Evolutionary conservation across 345 rosid species (phyloP).

Genomic region (Eucalyptus shirleyi): DNA sequence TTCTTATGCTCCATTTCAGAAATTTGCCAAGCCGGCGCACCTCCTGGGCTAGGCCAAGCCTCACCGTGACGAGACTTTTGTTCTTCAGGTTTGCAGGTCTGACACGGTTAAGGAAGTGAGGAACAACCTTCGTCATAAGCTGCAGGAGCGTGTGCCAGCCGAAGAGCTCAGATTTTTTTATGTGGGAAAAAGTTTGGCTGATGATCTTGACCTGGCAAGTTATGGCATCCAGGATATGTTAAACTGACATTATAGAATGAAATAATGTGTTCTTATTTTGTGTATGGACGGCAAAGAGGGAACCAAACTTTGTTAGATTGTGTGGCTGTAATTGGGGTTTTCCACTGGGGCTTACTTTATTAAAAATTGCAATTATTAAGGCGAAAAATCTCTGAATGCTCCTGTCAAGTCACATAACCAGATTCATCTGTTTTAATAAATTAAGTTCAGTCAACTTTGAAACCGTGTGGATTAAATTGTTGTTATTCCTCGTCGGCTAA

Average conservation of each 20-base stretch:
- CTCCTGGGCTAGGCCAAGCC: no score
- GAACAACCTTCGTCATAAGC: neutral
- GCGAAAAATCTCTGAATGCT: neutral
- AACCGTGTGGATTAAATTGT: neutral
- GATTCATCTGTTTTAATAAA: no score
- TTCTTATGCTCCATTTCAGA: neutral
- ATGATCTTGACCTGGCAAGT: neutral
- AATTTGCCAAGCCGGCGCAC: no score
- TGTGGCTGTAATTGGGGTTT: neutral
- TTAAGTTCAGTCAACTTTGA: no score
- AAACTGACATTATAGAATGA: neutral
- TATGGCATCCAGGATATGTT: neutral
- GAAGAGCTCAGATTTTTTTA: neutral
- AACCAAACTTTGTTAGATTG: neutral
- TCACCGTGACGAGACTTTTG: no score
- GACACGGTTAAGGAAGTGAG: neutral
- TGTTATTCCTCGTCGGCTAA: neutral
- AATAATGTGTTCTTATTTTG: neutral
- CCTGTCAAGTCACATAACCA: neutral
- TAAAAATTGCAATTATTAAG: neutral
- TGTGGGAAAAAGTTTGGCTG: neutral
- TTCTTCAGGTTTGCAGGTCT: neutral
- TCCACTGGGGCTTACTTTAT: neutral
- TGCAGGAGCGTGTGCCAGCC: neutral
- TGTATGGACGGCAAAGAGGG: neutral